Conservation (phyloP, 192 early-diverging fungal species). For the Gonapodya prolifera region DNA sequence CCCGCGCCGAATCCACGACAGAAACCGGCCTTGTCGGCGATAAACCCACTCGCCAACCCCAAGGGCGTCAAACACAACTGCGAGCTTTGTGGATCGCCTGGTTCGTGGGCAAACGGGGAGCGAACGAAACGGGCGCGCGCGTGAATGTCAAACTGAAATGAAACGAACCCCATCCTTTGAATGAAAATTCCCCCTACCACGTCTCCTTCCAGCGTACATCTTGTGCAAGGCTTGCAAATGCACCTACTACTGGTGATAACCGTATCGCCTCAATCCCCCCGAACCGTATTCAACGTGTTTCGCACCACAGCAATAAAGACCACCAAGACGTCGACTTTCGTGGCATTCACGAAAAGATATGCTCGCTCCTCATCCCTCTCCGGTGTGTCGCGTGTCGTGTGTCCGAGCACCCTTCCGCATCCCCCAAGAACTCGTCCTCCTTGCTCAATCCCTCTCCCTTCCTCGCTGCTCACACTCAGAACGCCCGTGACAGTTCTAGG, state of each 20-base stretch:
- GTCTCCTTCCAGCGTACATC: conserved; percentile 21
- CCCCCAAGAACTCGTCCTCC: background rate
- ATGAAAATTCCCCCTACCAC: background rate
- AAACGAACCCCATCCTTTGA: conserved; percentile 17
- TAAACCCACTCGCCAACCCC: conserved; percentile 45
- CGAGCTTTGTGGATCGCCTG: conserved; percentile 40
- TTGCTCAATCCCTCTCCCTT: conserved; percentile 6
- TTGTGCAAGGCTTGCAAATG: conserved; percentile 42
- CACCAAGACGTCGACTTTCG: conserved; percentile 31
- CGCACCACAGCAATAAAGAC: conserved; percentile 27
- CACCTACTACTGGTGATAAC: conserved; percentile 37
- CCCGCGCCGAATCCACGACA: background rate
- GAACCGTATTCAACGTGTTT: background rate
- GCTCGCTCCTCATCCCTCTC: conserved; percentile 27
- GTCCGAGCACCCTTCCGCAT: too few relatives aligned
- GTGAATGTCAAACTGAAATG: too few relatives aligned
- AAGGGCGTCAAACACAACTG: conserved; percentile 38
- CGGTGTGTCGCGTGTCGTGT: too few relatives aligned
- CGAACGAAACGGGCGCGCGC: too few relatives aligned
- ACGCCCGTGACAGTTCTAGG: conserved; percentile 35
- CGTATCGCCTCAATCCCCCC: background rate
- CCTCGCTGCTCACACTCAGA: conserved; percentile 10
- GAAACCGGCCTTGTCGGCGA: conserved; percentile 3
- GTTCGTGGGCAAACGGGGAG: background rate
- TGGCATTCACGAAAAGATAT: conserved; percentile 42